Percentiles rank a stretch among this genome's conserved stretches.
phyloP scores from a whole-genome alignment of 306 rosid genomes.

The Cicer pinnatifidum region DNA sequence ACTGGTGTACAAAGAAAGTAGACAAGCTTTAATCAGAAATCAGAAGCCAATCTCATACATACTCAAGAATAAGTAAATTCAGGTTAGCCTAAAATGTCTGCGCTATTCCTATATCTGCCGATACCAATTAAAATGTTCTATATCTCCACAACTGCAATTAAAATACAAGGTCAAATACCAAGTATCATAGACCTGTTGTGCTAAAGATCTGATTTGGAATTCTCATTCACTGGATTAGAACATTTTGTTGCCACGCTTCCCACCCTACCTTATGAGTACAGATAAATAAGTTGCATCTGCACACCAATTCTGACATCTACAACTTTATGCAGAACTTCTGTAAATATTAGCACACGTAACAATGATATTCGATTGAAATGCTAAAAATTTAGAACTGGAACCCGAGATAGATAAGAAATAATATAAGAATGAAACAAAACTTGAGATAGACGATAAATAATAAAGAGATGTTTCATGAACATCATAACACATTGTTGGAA shows the following conservation, averaged over 20 bases:
- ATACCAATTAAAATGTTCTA: slow-evolving; percentile 21
- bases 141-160: slow-evolving; percentile 31
- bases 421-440: slow-evolving; percentile 21
- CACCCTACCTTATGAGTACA: slow-evolving; percentile 17
- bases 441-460: too few species aligned
- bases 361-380: not conserved
- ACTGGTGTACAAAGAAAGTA: slow-evolving; percentile 36
- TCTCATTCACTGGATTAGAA: not conserved
- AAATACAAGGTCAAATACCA: slow-evolving; percentile 29
- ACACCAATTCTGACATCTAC: slow-evolving; percentile 40
- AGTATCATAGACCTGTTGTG: not conserved
- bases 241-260: not conserved
- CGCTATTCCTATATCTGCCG: slow-evolving; percentile 10
- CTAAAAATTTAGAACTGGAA: slow-evolving; percentile 12
- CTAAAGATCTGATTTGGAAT: slow-evolving; percentile 14
- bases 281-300: slow-evolving; percentile 22
- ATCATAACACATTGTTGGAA: slow-evolving; percentile 13
- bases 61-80: slow-evolving; percentile 27
- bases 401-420: slow-evolving; percentile 9
- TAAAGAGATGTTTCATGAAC: not conserved
- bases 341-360: slow-evolving; percentile 11
- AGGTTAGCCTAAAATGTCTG: slow-evolving; percentile 22
- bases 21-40: slow-evolving; percentile 21
- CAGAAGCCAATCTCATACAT: slow-evolving; percentile 15
- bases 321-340: slow-evolving; percentile 10